A percentile compares a stretch with the other conserved stretches of the same genome.
phyloP scores from a whole-genome alignment of 148 eudicot species.

The Euryodendron excelsum region DNA sequence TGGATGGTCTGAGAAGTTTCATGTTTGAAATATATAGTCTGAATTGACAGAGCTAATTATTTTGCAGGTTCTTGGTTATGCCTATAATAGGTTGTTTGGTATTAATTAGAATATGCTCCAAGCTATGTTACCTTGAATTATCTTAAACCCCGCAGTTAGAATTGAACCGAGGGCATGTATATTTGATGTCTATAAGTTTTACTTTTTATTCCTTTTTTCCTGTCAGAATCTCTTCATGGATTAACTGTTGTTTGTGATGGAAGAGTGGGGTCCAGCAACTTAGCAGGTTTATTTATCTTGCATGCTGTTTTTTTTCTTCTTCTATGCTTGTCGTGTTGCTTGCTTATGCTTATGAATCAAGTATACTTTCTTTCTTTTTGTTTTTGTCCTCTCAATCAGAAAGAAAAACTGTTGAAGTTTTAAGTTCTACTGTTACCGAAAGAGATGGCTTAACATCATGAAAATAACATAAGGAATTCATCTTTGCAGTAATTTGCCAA shows the following conservation, averaged over 20 bases:
- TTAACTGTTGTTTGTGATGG: neutral
- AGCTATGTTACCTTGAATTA: neutral
- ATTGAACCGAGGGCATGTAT: neutral
- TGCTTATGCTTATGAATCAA: neutral
- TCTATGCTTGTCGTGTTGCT: neutral
- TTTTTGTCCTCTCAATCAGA: neutral
- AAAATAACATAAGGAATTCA: neutral
- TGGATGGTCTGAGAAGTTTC: neutral
- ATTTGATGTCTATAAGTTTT: neutral
- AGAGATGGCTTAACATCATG: neutral
- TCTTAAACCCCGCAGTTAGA: neutral
- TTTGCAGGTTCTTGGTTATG: neutral
- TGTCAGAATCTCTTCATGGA: neutral
- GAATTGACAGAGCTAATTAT: neutral
- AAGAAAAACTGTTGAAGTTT: neutral
- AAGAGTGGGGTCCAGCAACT: neutral
- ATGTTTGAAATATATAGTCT: neutral
- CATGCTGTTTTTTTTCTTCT: no score
- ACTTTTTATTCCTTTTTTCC: neutral
- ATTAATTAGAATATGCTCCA: neutral
- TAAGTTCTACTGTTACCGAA: neutral
- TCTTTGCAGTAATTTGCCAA: conserved; percentile 37
- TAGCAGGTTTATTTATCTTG: neutral
- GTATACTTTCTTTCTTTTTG: no score
- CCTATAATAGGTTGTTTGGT: neutral